Base-by-base conservation (phyloP, 768 basidiomycete species). In the Omphalotus guepiniiformis region DNA sequence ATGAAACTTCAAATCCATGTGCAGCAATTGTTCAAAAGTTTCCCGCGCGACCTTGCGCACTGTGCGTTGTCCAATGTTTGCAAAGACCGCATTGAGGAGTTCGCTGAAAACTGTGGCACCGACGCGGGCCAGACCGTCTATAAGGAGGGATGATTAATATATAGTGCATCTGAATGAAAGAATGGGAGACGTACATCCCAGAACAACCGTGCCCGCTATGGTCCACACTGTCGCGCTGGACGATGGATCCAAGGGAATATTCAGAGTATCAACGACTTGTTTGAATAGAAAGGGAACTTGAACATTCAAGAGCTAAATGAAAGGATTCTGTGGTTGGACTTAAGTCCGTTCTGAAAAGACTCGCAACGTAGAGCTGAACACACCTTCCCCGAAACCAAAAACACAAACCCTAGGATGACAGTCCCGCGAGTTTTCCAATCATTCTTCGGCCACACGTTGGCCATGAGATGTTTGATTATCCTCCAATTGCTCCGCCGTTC, bases 231-330 rank as follows among this genome's bases (percentile, higher is more conserved):
- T 93, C 4, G 46, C 26, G 25, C 38, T 47, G 18, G 85, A 79
- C 6, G 73, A 62, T 11, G 82, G 66, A 11, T 85, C 79, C 27
- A 96, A 73, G 22, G 88, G 82, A 26, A 98, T 72, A 58, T 97
- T 96, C 52, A 99, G 72, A 1, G 88, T 66, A 62, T 99, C 95
- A 43, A 99, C 83, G 35, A 99, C 79, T 22, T 75, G 66, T 67
- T 97, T 98, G 79, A 99, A 99, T 51, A 98, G 70, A 55, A 91
- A 79, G 1, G 96, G 96, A n/a, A 99, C 94, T 75, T 98, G 95
- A 1, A 99, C 96, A 62, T 97, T 99, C 48, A 97, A 68, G 36
- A 96, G 68, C 93, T 93, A 41, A 36, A 23, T 18, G 15, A 19
- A 12, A 12, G 47, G 25, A 41, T 7, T n/a, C 42, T 36, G 32